Base-by-base conservation (phyloP, 1,284 basidiomycete species). In the Porphyrellus sp. region DNA sequence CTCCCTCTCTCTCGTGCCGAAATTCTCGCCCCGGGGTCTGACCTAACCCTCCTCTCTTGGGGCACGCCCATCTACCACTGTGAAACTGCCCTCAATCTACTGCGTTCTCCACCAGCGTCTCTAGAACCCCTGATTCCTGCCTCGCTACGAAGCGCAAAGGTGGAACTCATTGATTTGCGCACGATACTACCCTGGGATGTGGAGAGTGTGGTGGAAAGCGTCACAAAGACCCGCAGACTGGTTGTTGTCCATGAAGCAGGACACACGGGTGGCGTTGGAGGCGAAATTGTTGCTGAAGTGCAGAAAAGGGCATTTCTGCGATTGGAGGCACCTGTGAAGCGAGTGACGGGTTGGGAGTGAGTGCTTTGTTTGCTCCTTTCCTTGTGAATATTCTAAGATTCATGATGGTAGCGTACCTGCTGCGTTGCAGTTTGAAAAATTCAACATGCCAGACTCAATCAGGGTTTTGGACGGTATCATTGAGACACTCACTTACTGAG, bases 171-270 rank as follows among this genome's bases (percentile, higher is more conserved):
- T 59, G 94, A 98, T 71, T 70, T 98, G 54, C 80, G 93, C 21
- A 93, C 93, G 0, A 87, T 98, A 59, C 72, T 95, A 27, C 94
- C 94, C 0, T 93, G 93, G 85, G 95, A 97, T 61, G 76, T 91
- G 13, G 81, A 89, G 43, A 86, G 84, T 0, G 73, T 96, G 31
- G 76, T 81, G n/a, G 84, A 90, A 65, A 91, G 90, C 59, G 91
- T 95, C 20, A 80, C 80, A 52, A 81, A 85, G 56, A 95, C 93
- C 0, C 89, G 93, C 0, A 74, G 92, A 24, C 76, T 93, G 51
- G 84, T 96, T n/a, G 78, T 96, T 45, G 91, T 95, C 12, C 93
- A 96, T 64, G 93, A 96, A 70, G 93, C 93, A 4, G 86, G 91
- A 2, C 80, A 83, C 64, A 91, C 87, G 4, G 90, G 83, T 4